Evolutionary conservation across 2,329 filamentous ascomycete species (phyloP).

Genomic region (Aspergillus amoenus): DNA sequence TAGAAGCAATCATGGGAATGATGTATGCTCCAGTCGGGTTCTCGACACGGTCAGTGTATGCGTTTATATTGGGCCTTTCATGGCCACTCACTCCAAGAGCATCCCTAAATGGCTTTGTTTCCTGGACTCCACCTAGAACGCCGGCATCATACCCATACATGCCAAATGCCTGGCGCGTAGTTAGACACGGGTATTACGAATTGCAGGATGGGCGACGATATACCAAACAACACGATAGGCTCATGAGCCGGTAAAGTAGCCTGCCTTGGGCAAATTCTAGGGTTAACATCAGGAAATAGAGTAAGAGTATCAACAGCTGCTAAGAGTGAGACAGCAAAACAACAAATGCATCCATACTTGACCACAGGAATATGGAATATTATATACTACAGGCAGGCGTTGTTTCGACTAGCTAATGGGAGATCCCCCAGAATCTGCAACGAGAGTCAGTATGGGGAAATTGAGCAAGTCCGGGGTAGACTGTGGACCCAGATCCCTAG

Average conservation of each 20-base stretch:
- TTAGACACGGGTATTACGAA: neutral
- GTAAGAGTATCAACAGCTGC: too few relatives aligned
- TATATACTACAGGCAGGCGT: too few relatives aligned
- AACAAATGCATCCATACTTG: neutral
- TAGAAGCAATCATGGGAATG: constrained; percentile 2
- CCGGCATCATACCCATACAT: constrained; percentile 3
- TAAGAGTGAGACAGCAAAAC: too few relatives aligned
- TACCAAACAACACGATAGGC: neutral
- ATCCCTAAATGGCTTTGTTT: neutral
- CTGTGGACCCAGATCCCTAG: too few relatives aligned
- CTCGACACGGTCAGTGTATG: neutral
- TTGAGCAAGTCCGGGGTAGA: too few relatives aligned
- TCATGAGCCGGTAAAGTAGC: neutral
- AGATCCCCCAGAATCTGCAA: too few relatives aligned
- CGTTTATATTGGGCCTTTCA: too few relatives aligned
- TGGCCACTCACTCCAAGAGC: neutral
- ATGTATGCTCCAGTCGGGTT: neutral
- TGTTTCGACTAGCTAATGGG: too few relatives aligned
- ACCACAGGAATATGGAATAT: neutral
- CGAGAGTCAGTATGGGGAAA: too few relatives aligned
- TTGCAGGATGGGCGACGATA: neutral
- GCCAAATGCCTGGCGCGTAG: neutral
- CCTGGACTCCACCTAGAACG: neutral
- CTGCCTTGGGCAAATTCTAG: neutral
- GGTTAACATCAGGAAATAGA: neutral